Evolutionary conservation across 768 basidiomycete genomes (phyloP), one percentile per base, ranked within the genome.

Genomic region (Boletus huronensis): DNA sequence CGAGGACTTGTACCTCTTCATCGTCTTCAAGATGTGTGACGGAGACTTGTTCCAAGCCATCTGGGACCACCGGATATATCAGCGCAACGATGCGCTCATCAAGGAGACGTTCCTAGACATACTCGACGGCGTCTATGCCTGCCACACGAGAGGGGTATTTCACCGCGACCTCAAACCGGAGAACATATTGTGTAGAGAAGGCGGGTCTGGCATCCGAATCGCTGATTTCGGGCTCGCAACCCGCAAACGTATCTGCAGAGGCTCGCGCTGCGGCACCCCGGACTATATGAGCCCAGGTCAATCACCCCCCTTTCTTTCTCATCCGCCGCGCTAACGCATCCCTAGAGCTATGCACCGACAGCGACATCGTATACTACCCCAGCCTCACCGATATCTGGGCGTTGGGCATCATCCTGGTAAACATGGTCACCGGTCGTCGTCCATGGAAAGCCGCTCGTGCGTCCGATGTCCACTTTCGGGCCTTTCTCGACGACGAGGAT

Each of bases 131-230:
- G 81, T 94, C 40, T 78, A 85, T 46, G 78, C 86, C 65, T 90
- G 87, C 64, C 90, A 94, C 63, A 67, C 74, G 39, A 75, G 76
- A 39, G 81, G 83, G 10, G 82, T 94, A 57, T 91, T 80, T 65
- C 93, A 94, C 71, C 87, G 91, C 25, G 90, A 93, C 63, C 79
- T 95, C 64, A 93, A 94, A 70, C 91, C 91, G 0, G 92, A 93
- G 67, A 91, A 87, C 67, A 77, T 92, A 26, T 72, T 93, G 35
- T 84, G 82, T 64, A 79, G 68, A 55, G 71, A 68, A 64, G 82
- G 70, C 48, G 84, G 85, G 16, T 64, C 68, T 39, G 70, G 73
- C 56, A 75, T 91, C 34, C 78, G 76, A 52, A 75, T 93, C 47
- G 83, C 87, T 7, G 91, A 93, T 70, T 93, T 93, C 76, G 91